Conservation (phyloP, 1,284 basidiomycete species). For the Polyporus tsugae region DNA sequence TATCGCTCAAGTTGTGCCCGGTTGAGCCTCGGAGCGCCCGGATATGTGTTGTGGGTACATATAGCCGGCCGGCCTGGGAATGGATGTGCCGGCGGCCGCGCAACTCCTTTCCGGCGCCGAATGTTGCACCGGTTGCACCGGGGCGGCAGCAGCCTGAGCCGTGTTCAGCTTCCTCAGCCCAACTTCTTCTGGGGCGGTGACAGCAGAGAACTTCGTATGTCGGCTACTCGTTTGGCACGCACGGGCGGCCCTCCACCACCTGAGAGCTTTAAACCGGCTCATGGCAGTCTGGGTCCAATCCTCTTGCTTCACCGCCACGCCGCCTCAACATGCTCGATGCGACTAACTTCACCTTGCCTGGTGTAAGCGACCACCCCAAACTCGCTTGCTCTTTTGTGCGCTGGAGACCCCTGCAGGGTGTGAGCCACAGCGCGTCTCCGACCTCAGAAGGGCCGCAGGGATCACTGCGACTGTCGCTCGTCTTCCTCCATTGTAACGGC, state of each 20-base stretch:
- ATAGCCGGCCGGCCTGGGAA: too few relatives aligned
- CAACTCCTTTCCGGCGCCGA: too few relatives aligned
- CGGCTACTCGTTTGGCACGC: not conserved
- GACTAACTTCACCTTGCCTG: not conserved
- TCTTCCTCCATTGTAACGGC: not conserved
- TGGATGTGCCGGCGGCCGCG: too few relatives aligned
- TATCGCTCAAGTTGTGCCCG: too few relatives aligned
- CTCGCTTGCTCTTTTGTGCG: not conserved
- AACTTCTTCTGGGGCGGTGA: not conserved
- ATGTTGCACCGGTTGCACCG: too few relatives aligned
- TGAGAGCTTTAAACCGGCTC: not conserved
- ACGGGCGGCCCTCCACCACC: not conserved
- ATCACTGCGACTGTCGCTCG: not conserved
- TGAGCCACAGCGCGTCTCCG: not conserved
- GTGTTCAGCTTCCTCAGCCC: too few relatives aligned
- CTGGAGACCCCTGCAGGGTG: not conserved
- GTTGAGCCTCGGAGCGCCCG: not conserved
- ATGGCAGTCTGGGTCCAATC: not conserved
- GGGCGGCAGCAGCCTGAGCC: too few relatives aligned
- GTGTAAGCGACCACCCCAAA: not conserved
- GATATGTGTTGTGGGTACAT: not conserved
- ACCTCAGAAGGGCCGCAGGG: not conserved
- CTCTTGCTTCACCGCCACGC: not conserved
- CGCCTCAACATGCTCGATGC: not conserved
- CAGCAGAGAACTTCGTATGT: not conserved